phyloP scores from a whole-genome alignment of 768 basidiomycete genomes.

The Lentinula boryana region DNA sequence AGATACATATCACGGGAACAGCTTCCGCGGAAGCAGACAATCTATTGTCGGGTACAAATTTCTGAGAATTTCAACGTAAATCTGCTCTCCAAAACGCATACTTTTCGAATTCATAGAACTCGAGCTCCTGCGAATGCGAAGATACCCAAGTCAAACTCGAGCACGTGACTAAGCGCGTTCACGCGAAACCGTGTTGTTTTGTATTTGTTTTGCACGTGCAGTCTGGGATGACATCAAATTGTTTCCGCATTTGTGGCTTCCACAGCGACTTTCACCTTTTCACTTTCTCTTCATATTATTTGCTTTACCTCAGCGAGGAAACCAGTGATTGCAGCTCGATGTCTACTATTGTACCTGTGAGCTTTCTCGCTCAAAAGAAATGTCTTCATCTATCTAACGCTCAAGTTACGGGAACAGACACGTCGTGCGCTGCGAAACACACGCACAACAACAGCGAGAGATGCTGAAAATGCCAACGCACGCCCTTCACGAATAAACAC shows the following conservation, averaged over 20 bases:
- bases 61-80: no score
- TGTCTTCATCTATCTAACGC: not conserved
- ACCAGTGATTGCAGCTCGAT: not conserved
- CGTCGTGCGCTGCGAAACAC: slow-evolving; percentile 59
- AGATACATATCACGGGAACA: no score
- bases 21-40: no score
- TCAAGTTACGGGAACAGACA: slow-evolving; percentile 31
- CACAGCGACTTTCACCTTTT: slow-evolving; percentile 1
- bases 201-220: slow-evolving; percentile 4
- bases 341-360: slow-evolving; percentile 2
- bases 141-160: not conserved
- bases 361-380: not conserved
- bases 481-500: slow-evolving; percentile 53
- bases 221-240: not conserved
- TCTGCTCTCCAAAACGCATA: no score
- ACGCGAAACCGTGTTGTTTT: not conserved
- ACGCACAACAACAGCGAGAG: slow-evolving; percentile 46
- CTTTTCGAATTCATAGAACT: no score
- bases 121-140: no score
- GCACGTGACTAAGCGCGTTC: not conserved
- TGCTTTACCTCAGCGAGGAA: slow-evolving; percentile 5
- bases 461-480: slow-evolving; percentile 67
- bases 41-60: no score
- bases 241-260: not conserved
- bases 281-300: not conserved